Conservation (phyloP, 2,329 filamentous ascomycete species). For the Pestalotiopsis sp. region DNA sequence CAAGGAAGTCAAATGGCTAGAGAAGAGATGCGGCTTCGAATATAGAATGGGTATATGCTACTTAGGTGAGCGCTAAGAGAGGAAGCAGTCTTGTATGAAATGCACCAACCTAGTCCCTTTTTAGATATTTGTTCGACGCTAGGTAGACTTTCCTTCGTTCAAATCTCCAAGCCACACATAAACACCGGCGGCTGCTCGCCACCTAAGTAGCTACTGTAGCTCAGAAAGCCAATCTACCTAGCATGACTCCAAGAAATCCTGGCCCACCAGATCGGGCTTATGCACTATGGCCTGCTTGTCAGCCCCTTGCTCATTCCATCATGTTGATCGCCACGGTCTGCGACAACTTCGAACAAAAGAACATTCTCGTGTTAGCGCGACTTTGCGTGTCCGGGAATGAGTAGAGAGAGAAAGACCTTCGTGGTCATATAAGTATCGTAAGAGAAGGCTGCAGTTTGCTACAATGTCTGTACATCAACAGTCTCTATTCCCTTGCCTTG, state of each 20-base stretch:
- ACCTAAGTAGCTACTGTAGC: not conserved
- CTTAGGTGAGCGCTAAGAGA: no score
- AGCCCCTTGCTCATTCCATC: not conserved
- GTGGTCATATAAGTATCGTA: not conserved
- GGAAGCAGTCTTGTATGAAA: constrained; percentile 2
- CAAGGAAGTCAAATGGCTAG: no score
- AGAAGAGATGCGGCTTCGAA: no score
- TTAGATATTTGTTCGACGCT: not conserved
- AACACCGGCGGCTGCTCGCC: not conserved
- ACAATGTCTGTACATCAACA: not conserved
- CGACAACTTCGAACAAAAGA: not conserved
- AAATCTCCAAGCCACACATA: not conserved
- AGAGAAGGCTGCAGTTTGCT: not conserved
- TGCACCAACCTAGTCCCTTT: not conserved
- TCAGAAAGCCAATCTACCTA: not conserved
- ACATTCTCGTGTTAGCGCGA: not conserved
- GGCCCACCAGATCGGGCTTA: not conserved
- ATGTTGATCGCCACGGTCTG: not conserved
- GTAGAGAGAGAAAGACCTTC: not conserved
- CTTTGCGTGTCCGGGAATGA: not conserved
- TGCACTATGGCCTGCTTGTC: not conserved
- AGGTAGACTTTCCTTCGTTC: not conserved
- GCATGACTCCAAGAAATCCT: not conserved
- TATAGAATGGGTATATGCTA: no score
- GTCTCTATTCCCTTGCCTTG: not conserved